These are phyloP conservation scores for Blastocystis sp. DNA, from an alignment of 352 stramenopile genomes.

Conservation along the genomic window DNA sequence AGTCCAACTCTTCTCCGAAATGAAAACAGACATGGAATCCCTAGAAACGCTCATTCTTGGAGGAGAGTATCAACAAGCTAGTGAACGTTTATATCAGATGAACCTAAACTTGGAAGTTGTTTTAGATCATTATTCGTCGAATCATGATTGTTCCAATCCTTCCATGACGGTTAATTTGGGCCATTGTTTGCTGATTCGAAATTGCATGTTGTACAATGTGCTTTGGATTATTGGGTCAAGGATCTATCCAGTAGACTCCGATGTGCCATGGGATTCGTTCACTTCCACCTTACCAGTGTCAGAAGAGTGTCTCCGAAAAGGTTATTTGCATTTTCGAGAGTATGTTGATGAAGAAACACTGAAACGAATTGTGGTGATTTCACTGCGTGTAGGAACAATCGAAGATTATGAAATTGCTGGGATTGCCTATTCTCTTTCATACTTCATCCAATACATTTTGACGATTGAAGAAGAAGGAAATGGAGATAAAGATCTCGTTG, in stretches of 20 bases:
- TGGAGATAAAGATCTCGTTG: background rate
- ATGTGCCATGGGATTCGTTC: background rate
- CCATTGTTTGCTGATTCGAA: background rate
- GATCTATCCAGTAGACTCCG: background rate
- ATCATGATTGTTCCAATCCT: background rate
- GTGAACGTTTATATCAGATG: background rate
- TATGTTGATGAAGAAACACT: background rate
- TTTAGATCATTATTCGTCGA: background rate
- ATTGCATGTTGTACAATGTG: background rate
- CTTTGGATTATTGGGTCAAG: background rate
- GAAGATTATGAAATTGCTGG: conserved; percentile 39
- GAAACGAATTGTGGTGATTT: background rate
- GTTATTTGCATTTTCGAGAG: background rate
- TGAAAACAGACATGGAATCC: background rate
- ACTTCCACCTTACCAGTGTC: background rate
- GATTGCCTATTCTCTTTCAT: conserved; percentile 7
- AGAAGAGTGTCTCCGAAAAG: background rate
- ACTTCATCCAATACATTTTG: conserved; percentile 22
- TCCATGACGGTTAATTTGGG: conserved; percentile 25
- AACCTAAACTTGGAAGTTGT: background rate
- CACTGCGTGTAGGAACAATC: background rate
- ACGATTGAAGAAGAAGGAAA: background rate
- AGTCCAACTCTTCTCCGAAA: background rate
- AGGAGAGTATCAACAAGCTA: background rate
- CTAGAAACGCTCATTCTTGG: background rate